These are phyloP conservation scores for Pleurozium schreberi DNA, from an alignment of 225 moss, liverwort and hornwort species.

Conservation along the genomic window DNA sequence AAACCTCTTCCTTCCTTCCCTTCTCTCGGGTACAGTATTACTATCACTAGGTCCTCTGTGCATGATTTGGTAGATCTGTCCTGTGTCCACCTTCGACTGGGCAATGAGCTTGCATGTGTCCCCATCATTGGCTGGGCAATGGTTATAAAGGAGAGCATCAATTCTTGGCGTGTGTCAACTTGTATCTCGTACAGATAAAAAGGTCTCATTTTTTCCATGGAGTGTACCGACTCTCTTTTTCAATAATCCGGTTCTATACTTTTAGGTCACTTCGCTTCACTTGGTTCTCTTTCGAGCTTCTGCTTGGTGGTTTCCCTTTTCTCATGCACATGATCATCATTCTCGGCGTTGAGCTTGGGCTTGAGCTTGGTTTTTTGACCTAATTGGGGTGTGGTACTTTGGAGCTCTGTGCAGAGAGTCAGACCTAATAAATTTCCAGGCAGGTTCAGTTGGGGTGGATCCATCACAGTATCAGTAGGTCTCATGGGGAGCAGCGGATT, in stretches of 20 bases:
- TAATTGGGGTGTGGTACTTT: not conserved
- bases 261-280: slow-evolving; percentile 1
- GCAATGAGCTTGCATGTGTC: slow-evolving; percentile 17
- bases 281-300: not conserved
- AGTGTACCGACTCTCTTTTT: not conserved
- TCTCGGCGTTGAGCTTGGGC: not conserved
- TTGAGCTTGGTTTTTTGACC: not conserved
- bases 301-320: not conserved
- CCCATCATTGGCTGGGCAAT: slow-evolving; percentile 17
- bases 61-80: slow-evolving; percentile 1
- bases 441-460: not conserved
- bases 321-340: not conserved
- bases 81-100: slow-evolving; percentile 1
- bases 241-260: not conserved
- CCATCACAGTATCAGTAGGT: not conserved
- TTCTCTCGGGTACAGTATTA: not conserved
- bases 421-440: not conserved
- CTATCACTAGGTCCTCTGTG: not conserved
- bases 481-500: not conserved
- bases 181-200: not conserved
- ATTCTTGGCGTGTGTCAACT: slow-evolving; percentile 1
- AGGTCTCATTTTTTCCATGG: not conserved
- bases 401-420: not conserved
- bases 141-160: slow-evolving; percentile 17
- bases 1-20: not conserved